Base-by-base conservation (phyloP, 2,329 filamentous ascomycete genomes). In the Catunica adiposa region DNA sequence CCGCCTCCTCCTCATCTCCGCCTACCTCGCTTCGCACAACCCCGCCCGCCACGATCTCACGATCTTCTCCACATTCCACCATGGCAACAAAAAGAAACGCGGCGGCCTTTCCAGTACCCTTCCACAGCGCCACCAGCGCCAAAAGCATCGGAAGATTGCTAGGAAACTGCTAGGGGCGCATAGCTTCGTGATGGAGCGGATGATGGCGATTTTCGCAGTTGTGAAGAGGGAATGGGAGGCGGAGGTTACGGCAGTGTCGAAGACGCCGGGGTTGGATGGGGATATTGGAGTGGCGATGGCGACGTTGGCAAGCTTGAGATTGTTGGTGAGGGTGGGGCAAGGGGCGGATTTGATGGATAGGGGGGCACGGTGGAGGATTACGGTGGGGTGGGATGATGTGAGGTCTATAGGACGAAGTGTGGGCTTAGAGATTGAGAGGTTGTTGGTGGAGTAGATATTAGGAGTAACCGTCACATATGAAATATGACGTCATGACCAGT, bases 1-100 rank as follows among this genome's bases (percentile, higher is more conserved):
- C 1, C 83, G 85, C 42, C 77, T 86, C 54, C 74, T 90, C 26
- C 77, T 92, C 9, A 74, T 89, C 25, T 80, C 86, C 37, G 83
- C 86, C 2, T 92, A 92, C 68, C 78, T 92, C 2, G 84, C 86
- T 53, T 88, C 84, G 1, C 86, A 87, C 73, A 92, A 89, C 65
- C 78, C 83, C 14, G 70, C 83, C 1, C 76, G 80, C n/a, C 79
- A 85, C 63, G 86, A 92, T 66, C 70, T 79, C 3, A 74, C 79
- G 1, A 79, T 87, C 63, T 92, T 92, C 71, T 87, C 84, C 61
- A 87, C 85, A 11, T 76, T 79, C 63, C 76, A 82, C 56, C 67
- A 80, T 66, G 72, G 73, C 62, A 66, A 71, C 51, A 69, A 72
- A 60, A 70, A 74, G 53, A 68, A 74, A 1, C 70, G 75, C 14